Evolutionary conservation across 192 early-diverging fungal species (phyloP).

Genomic region (Coemansia sp.): DNA sequence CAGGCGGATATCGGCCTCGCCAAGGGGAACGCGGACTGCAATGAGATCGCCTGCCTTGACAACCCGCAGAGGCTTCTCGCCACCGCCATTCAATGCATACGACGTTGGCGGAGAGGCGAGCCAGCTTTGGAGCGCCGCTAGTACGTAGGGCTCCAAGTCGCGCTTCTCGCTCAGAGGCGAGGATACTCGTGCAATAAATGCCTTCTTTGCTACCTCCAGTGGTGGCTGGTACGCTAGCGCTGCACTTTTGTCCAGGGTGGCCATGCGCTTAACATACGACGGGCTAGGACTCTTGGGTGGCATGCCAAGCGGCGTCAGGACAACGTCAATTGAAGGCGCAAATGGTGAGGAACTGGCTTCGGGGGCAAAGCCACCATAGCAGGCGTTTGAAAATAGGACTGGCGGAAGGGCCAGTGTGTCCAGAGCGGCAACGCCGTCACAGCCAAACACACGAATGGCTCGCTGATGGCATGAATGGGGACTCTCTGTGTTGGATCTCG

Average conservation of each 20-base stretch:
- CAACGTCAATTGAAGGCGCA: background rate
- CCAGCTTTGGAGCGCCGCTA: conserved; percentile 42
- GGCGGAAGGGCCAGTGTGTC: conserved; percentile 33
- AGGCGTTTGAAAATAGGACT: conserved; percentile 27
- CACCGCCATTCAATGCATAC: too few species aligned
- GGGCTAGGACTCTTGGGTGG: conserved; percentile 20
- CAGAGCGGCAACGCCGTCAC: background rate
- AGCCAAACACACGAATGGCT: conserved; percentile 45
- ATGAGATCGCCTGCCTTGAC: conserved; percentile 45
- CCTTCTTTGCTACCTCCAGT: conserved; percentile 30
- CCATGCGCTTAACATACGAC: conserved; percentile 3
- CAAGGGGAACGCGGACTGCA: conserved; percentile 27
- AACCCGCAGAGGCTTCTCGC: conserved; percentile 14
- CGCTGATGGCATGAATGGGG: conserved; percentile 5
- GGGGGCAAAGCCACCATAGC: background rate
- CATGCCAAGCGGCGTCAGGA: conserved; percentile 33
- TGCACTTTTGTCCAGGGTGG: background rate
- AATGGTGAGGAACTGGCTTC: background rate
- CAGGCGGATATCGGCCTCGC: conserved; percentile 32
- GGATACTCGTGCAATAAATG: conserved; percentile 31
- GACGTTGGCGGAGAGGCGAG: conserved; percentile 10
- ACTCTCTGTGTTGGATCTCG: background rate
- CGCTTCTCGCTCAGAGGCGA: conserved; percentile 47
- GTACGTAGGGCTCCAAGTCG: conserved; percentile 33
- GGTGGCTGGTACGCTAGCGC: conserved; percentile 17